Percentiles rank a stretch among this genome's conserved stretches.
Evolutionary conservation across 202 grass and related monocot species (phyloP).

Genomic region (Panicum virgatum): DNA sequence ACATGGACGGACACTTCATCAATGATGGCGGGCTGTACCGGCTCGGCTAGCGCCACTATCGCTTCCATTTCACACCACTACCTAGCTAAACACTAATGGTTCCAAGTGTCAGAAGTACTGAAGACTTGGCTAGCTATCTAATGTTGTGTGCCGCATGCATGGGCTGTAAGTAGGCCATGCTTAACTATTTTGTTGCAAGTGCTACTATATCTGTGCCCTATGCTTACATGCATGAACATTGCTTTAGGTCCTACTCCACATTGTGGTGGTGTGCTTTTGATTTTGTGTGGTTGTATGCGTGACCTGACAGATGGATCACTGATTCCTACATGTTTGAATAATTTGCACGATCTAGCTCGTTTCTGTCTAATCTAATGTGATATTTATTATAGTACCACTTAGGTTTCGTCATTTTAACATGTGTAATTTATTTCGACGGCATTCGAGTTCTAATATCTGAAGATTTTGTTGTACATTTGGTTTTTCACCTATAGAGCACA

Average conservation of each 20-base stretch:
- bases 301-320: slow-evolving; percentile 22
- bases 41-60: slow-evolving; percentile 27
- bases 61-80: neutral
- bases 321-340: slow-evolving; percentile 20
- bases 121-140: slow-evolving; percentile 19
- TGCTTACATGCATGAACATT: slow-evolving; percentile 1
- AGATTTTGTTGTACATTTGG: neutral
- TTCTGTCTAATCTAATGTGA: neutral
- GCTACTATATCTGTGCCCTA: neutral
- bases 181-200: slow-evolving; percentile 42
- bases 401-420: too few species aligned
- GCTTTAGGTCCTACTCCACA: slow-evolving; percentile 16
- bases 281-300: slow-evolving; percentile 11
- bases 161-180: slow-evolving; percentile 8
- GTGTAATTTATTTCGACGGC: neutral
- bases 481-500: neutral
- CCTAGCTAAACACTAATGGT: slow-evolving; percentile 17
- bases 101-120: neutral
- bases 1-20: slow-evolving; percentile 90
- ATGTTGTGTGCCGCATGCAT: slow-evolving; percentile 22
- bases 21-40: slow-evolving; percentile 64
- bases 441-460: neutral
- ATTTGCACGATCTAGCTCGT: slow-evolving; percentile 2
- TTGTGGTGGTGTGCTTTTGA: neutral
- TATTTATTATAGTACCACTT: neutral